Conservation (phyloP, 768 basidiomycete species). For the Leucosporidium yakuticum region DNA sequence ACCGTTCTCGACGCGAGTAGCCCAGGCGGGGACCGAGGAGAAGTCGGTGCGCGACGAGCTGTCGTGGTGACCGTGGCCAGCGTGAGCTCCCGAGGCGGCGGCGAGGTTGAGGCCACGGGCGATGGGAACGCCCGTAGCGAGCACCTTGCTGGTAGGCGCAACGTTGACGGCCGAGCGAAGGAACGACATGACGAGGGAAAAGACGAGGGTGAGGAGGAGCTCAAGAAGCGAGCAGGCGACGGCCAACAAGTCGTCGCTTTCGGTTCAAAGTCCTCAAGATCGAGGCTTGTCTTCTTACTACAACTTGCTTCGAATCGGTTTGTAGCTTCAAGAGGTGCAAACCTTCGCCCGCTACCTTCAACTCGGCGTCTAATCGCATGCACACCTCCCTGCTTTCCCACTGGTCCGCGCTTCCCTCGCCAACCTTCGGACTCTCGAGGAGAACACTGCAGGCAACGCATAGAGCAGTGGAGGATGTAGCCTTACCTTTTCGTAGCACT, state of each 20-base stretch:
- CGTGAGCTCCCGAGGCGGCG: conserved; percentile 57
- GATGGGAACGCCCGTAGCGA: conserved; percentile 71
- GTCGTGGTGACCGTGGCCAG: conserved; percentile 52
- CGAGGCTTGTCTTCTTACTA: too few relatives aligned
- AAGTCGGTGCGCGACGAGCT: conserved; percentile 51
- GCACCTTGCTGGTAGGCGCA: conserved; percentile 69
- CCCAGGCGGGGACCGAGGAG: conserved; percentile 56
- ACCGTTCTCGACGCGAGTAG: conserved; percentile 40
- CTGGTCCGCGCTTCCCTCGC: too few relatives aligned
- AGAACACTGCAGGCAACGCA: too few relatives aligned
- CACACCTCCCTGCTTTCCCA: too few relatives aligned
- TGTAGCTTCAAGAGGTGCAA: too few relatives aligned
- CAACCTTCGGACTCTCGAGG: too few relatives aligned
- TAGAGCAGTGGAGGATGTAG: too few relatives aligned
- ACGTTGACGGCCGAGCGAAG: conserved; percentile 64
- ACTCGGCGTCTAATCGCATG: too few relatives aligned
- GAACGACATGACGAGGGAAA: not conserved
- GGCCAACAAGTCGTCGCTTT: not conserved
- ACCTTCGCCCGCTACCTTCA: too few relatives aligned
- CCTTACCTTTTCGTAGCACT: too few relatives aligned
- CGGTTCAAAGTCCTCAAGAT: too few relatives aligned
- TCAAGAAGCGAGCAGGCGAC: not conserved
- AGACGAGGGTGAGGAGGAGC: not conserved
- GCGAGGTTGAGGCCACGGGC: conserved; percentile 69
- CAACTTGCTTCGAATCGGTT: too few relatives aligned